Percentiles rank a stretch among this genome's conserved stretches.
Conservation (phyloP, 495 filamentous ascomycete species). For the Xylaria palmicola region DNA sequence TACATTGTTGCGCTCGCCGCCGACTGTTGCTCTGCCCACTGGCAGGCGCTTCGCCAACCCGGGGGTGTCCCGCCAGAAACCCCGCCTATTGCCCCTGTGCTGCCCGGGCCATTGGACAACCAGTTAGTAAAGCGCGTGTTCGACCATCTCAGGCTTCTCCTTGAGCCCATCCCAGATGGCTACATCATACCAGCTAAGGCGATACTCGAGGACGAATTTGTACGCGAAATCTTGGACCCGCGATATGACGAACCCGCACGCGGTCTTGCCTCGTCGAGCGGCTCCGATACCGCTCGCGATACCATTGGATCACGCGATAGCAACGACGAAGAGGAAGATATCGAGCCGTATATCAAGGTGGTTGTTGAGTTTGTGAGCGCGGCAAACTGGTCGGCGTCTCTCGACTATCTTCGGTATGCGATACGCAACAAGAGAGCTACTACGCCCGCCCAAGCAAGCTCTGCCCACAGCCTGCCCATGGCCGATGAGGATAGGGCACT, state of each 20-base stretch:
- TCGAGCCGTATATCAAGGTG: slow-evolving; percentile 48
- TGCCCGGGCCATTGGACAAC: slow-evolving; percentile 38
- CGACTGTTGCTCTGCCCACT: slow-evolving; percentile 62
- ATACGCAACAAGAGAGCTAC: slow-evolving; percentile 49
- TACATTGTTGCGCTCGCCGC: slow-evolving; percentile 60
- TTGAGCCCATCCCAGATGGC: slow-evolving; percentile 49
- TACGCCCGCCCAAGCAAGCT: slow-evolving; percentile 34
- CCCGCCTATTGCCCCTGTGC: neutral
- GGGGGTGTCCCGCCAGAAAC: slow-evolving; percentile 14
- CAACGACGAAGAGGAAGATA: slow-evolving; percentile 29
- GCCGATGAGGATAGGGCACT: slow-evolving; percentile 53
- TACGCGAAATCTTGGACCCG: slow-evolving; percentile 30
- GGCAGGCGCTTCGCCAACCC: slow-evolving; percentile 43
- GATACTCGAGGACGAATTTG: slow-evolving; percentile 43
- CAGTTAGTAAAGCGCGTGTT: slow-evolving; percentile 42
- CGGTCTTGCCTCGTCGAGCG: slow-evolving; percentile 26
- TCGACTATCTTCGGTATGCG: slow-evolving; percentile 52
- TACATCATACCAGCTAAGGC: slow-evolving; percentile 46
- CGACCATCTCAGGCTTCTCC: slow-evolving; percentile 41
- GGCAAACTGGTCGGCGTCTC: slow-evolving; percentile 56
- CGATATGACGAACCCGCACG: slow-evolving; percentile 36
- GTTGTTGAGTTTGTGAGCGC: slow-evolving; percentile 61
- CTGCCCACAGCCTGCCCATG: slow-evolving; percentile 38
- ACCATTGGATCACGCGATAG: slow-evolving; percentile 18
- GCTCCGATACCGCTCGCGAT: slow-evolving; percentile 44